These are phyloP conservation scores for Lepidopterella palustris DNA, from an alignment of 495 filamentous ascomycete genomes.

Conservation along the genomic window DNA sequence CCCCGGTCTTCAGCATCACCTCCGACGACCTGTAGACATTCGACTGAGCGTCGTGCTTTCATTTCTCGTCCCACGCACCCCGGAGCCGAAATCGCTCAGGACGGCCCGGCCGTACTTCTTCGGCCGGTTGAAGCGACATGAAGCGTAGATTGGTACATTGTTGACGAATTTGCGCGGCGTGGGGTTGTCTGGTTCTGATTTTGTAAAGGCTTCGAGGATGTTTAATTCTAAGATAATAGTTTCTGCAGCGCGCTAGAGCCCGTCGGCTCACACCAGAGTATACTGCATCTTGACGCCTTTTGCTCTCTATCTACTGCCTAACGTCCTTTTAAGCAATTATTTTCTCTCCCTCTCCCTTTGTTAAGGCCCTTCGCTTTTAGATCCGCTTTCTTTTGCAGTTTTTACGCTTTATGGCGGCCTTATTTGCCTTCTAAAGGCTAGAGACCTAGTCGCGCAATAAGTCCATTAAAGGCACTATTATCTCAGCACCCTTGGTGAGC, in stretches of 20 bases:
- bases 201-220: constrained; percentile 11
- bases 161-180: constrained; percentile 32
- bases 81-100: constrained; percentile 43
- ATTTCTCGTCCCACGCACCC: constrained; percentile 29
- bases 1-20: constrained; percentile 9
- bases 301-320: neutral
- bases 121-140: constrained; percentile 22
- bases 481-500: neutral
- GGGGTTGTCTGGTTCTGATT: constrained; percentile 30
- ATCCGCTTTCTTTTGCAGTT: constrained; percentile 1
- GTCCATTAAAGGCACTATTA: neutral
- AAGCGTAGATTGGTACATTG: constrained; percentile 34
- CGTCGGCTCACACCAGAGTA: no score
- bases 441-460: neutral
- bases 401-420: neutral
- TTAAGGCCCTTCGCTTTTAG: neutral
- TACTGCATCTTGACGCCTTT: neutral
- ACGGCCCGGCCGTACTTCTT: constrained; percentile 29
- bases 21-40: constrained; percentile 39
- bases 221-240: no score
- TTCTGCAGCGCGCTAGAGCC: no score
- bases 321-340: neutral
- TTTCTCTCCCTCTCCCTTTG: neutral
- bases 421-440: constrained; percentile 3
- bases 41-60: constrained; percentile 33